These are phyloP conservation scores for Saprolegnia parasitica DNA, from an alignment of 352 stramenopile species.

Conservation along the genomic window DNA sequence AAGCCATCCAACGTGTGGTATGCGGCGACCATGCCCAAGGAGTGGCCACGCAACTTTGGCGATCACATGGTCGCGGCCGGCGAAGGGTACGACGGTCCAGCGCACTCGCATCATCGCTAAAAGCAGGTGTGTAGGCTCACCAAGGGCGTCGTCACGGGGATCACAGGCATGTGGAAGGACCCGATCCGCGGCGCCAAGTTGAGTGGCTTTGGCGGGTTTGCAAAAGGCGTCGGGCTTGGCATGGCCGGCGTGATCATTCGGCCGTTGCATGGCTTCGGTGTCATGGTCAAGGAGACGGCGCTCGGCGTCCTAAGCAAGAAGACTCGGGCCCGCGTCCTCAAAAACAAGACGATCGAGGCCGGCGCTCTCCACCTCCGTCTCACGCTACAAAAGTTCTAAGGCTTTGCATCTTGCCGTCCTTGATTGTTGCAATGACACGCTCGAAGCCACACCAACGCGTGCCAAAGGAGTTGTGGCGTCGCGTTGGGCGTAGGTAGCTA, in stretches of 20 bases:
- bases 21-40: constrained; percentile 50
- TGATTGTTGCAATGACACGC: too few species aligned
- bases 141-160: constrained; percentile 64
- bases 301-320: constrained; percentile 53
- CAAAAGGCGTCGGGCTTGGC: constrained; percentile 64
- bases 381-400: constrained; percentile 59
- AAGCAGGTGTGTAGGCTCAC: constrained; percentile 38
- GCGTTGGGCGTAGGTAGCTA: too few species aligned
- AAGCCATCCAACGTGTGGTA: constrained; percentile 47
- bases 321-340: constrained; percentile 37
- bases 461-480: too few species aligned
- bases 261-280: constrained; percentile 63
- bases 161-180: constrained; percentile 74
- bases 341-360: constrained; percentile 39
- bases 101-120: too few species aligned
- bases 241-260: constrained; percentile 64
- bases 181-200: constrained; percentile 70
- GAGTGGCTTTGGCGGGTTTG: constrained; percentile 65
- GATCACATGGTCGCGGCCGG: constrained; percentile 75
- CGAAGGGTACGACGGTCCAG: constrained; percentile 47
- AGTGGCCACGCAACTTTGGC: constrained; percentile 72
- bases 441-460: too few species aligned
- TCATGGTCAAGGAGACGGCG: constrained; percentile 73
- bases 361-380: constrained; percentile 58
- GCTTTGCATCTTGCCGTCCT: too few species aligned